Evolutionary conservation across 345 rosid genomes (phyloP), one percentile per base, ranked within the genome.

Genomic region (Eucalyptus brandiana): DNA sequence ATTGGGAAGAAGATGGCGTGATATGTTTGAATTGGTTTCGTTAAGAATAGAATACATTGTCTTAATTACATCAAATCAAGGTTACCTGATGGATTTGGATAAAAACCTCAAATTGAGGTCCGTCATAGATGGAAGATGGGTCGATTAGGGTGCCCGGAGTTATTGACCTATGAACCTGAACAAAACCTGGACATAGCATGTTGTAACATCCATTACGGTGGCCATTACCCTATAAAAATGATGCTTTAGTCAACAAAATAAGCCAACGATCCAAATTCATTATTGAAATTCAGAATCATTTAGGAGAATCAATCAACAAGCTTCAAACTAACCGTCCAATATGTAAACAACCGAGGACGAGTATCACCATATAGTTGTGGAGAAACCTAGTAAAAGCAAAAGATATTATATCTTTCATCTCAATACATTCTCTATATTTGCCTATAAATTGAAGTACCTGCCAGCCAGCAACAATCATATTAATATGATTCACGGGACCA

Each of bases 31-130:
- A 65, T 65, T 65, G 76, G 76, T n/a, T 65, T 65, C 76, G 4
- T 65, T 65, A 65, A n/a, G 76, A 0, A 65, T 32, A 65, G 21
- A 15, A 3, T 65, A n/a, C 37, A 65, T 4, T 30, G 34, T 65
- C 76, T 65, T 65, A 7, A 65, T n/a, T n/a, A 65, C 76, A 65
- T 65, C 37, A 65, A 65, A 15, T 65, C 76, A 15, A n/a, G 76
- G 19, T 65, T 65, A 65, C 76, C 76, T 65, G 76, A 16, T 65
- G 76, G 76, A 65, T 65, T 65, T 65, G 76, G 37, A 65, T 15
- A 7, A 0, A 15, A 65, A 0, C 0, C 19, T 13, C 76, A n/a
- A 2, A 14, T 65, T n/a, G 37, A 65, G 21, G 21, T n/a, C 76
- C 76, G 76, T 17, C 76, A n/a, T 65, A n/a, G 17, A 30, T 62